These are phyloP conservation scores for Plasmodium yoelii DNA, from an alignment of 169 alveolate genomes.

Conservation along the genomic window DNA sequence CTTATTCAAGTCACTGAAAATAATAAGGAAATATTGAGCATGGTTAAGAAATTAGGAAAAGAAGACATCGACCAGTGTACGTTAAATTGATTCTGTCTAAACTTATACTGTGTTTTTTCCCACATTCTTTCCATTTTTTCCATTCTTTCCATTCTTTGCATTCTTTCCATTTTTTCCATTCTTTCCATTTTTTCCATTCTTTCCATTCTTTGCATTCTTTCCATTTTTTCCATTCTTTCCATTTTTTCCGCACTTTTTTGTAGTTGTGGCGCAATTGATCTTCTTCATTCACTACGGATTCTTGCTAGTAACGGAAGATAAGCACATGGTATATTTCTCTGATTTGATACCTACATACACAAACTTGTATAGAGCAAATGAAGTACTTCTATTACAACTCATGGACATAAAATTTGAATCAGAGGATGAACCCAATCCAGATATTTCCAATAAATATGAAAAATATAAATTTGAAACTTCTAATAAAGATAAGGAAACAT, in stretches of 20 bases:
- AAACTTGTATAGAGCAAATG: constrained; percentile 48
- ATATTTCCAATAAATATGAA: background rate
- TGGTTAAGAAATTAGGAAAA: constrained; percentile 25
- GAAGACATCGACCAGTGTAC: constrained; percentile 53
- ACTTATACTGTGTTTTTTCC: too few relatives aligned
- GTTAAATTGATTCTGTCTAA: background rate
- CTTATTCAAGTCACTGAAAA: constrained; percentile 6
- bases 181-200: background rate
- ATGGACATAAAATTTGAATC: constrained; percentile 34
- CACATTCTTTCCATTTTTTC: background rate
- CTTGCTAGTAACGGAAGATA: constrained; percentile 31
- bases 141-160: background rate
- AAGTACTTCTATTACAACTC: constrained; percentile 22
- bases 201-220: too few relatives aligned
- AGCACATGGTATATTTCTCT: background rate
- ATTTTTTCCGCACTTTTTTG: background rate
- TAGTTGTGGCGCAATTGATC: constrained; percentile 32
- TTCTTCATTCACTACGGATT: constrained; percentile 47
- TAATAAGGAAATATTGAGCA: constrained; percentile 16
- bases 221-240: background rate
- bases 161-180: background rate
- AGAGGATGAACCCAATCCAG: constrained; percentile 1
- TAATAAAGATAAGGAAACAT: too few relatives aligned
- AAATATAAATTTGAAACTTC: too few relatives aligned
- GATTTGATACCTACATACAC: constrained; percentile 25